phyloP scores from a whole-genome alignment of 2,329 filamentous ascomycete species.

The Trichothecium sympodiale region DNA sequence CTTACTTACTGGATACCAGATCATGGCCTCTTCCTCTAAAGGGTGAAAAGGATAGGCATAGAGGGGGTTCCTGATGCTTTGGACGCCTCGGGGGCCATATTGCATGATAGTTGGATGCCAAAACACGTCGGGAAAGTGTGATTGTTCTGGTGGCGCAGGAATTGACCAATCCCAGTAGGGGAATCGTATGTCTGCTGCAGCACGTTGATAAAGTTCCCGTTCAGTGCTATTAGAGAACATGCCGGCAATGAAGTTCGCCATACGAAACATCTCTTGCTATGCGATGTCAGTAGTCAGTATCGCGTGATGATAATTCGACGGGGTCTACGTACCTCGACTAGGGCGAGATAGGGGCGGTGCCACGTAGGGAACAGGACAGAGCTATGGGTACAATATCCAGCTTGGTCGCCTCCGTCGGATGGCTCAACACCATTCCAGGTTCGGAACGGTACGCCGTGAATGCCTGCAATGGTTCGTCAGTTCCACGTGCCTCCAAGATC shows the following conservation, averaged over 20 bases:
- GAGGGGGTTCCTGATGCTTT: constrained; percentile 50
- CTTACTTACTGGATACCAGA: constrained; percentile 44
- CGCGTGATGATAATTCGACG: neutral
- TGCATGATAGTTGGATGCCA: constrained; percentile 40
- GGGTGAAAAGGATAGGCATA: constrained; percentile 51
- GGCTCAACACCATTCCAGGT: constrained; percentile 42
- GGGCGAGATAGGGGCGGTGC: constrained; percentile 69
- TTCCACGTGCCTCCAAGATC: neutral
- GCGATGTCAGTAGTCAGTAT: constrained; percentile 7
- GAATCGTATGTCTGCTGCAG: constrained; percentile 40
- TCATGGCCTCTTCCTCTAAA: constrained; percentile 45
- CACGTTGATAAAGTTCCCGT: constrained; percentile 36
- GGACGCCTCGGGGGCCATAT: constrained; percentile 43
- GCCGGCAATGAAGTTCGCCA: constrained; percentile 31
- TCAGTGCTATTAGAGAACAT: constrained; percentile 35
- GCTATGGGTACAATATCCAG: constrained; percentile 68
- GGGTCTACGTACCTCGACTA: constrained; percentile 37
- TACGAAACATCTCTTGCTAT: constrained; percentile 25
- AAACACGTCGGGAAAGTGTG: constrained; percentile 31
- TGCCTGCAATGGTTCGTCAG: constrained; percentile 36
- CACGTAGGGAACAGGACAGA: constrained; percentile 69
- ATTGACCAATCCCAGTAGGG: constrained; percentile 52
- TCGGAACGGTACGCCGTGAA: constrained; percentile 64
- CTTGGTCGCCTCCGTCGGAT: constrained; percentile 37
- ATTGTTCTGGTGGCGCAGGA: constrained; percentile 33